A percentile compares a stretch with the other conserved stretches of the same genome.
These are phyloP conservation scores for Sorghum bicolor DNA, from an alignment of 176 grass and related monocot genomes.

Conservation along the genomic window Sorghum_bicolor_NCBIv3 NC_012875.2:47758501-47759000, in stretches of 20 bases:
- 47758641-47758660: no score
- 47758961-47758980: background rate
- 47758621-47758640: no score
- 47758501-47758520: no score
- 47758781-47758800: background rate
- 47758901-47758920: background rate
- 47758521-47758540: no score
- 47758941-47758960: slow-evolving; percentile 11
- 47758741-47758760: background rate
- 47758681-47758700: no score
- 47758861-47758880: slow-evolving; percentile 11
- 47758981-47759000: slow-evolving; percentile 17
- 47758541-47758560: no score
- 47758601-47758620: no score
- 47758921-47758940: slow-evolving; percentile 19
- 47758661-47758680: no score
- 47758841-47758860: slow-evolving; percentile 32
- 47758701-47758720: no score
- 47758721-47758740: background rate
- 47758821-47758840: slow-evolving; percentile 13
- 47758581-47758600: no score
- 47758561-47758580: no score
- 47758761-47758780: background rate
- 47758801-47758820: slow-evolving; percentile 12
- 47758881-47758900: slow-evolving; percentile 28